Evolutionary conservation across 139 green algal genomes (phyloP).

Genomic region (Chlorella vulgaris): DNA sequence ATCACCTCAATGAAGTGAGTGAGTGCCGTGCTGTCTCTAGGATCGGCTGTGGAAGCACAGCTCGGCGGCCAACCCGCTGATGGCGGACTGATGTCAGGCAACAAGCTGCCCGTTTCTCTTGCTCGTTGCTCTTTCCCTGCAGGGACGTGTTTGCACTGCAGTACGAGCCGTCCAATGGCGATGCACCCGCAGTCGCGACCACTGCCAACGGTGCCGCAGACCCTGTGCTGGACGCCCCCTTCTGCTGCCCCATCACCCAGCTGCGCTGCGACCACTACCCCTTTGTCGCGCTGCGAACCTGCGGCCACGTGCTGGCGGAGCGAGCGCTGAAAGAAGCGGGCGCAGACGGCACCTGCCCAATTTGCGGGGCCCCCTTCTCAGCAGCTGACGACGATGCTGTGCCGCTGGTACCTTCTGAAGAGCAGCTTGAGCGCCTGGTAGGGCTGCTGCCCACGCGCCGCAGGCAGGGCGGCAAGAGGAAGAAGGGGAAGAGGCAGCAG

Average conservation of each 20-base stretch:
- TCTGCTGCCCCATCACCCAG: constrained; percentile 43
- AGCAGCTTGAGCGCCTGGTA: constrained; percentile 12
- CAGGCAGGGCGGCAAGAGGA: background rate
- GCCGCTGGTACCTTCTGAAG: background rate
- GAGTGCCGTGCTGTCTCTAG: background rate
- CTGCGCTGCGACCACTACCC: constrained; percentile 36
- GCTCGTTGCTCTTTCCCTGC: background rate
- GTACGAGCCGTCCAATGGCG: background rate
- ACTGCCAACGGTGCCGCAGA: constrained; percentile 10
- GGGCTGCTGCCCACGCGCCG: constrained; percentile 17
- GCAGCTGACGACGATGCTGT: constrained; percentile 10
- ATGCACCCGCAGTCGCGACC: background rate
- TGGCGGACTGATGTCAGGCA: no score
- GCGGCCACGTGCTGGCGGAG: constrained; percentile 45
- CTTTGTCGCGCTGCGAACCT: constrained; percentile 38
- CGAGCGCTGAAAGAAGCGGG: constrained; percentile 16
- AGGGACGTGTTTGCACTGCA: constrained; percentile 56
- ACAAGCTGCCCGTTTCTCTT: no score
- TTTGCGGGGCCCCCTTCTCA: background rate
- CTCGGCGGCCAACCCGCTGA: no score
- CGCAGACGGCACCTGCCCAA: constrained; percentile 3
- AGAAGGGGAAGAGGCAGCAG: background rate
- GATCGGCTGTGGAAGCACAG: background rate
- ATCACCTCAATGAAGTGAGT: constrained; percentile 27
- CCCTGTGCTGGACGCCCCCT: background rate